These are phyloP conservation scores for Kalaharituber pfeilii DNA, from an alignment of 2,329 filamentous ascomycete genomes.

Conservation along the genomic window DNA sequence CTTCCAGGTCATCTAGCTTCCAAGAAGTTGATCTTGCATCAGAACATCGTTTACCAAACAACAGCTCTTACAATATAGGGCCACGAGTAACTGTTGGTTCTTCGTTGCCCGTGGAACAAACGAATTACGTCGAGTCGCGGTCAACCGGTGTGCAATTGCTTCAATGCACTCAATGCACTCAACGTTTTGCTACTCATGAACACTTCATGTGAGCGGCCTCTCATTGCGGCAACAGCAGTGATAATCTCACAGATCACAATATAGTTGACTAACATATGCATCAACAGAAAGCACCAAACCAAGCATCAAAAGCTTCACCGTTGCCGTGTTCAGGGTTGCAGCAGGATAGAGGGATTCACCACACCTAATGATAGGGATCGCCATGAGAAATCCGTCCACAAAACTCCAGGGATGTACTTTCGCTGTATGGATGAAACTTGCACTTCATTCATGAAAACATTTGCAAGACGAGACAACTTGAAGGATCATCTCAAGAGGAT, in stretches of 20 bases:
- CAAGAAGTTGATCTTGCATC: too few species aligned
- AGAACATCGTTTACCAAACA: background rate
- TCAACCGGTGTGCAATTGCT: background rate
- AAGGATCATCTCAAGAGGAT: conserved; percentile 19
- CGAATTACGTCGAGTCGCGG: too few species aligned
- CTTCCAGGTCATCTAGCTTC: too few species aligned
- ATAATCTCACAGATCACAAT: too few species aligned
- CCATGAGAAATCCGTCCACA: conserved; percentile 20
- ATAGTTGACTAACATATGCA: background rate
- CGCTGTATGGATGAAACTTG: conserved; percentile 16
- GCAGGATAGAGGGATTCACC: conserved; percentile 19
- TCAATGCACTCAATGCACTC: conserved; percentile 11
- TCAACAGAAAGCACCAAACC: conserved; percentile 18
- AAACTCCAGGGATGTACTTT: conserved; percentile 19
- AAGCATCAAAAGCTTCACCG: conserved; percentile 19
- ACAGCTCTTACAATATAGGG: background rate
- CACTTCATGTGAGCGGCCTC: conserved; percentile 13
- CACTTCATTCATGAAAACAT: conserved; percentile 17
- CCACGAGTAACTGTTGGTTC: conserved; percentile 28
- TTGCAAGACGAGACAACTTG: conserved; percentile 18
- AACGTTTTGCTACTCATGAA: conserved; percentile 12
- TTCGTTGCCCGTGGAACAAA: too few species aligned
- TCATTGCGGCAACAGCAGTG: too few species aligned
- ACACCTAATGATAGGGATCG: conserved; percentile 21
- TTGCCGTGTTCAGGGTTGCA: conserved; percentile 15